phyloP scores from a whole-genome alignment of 805 yeast species.

The Peterozyma toletana region DNA sequence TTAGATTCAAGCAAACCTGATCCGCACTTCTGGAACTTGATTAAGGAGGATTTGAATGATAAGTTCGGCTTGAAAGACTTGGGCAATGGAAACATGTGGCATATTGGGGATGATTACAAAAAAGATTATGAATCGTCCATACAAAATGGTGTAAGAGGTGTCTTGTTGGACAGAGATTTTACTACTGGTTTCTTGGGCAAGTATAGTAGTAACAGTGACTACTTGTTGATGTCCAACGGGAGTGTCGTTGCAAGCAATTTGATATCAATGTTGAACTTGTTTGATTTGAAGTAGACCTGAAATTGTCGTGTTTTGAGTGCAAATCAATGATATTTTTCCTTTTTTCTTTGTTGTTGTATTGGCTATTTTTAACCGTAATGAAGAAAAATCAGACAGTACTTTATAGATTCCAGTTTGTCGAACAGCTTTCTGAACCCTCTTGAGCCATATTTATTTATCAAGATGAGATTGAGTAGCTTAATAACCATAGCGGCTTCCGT shows the following conservation, averaged over 20 bases:
- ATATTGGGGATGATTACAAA: conserved; percentile 55
- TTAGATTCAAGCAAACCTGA: conserved; percentile 48
- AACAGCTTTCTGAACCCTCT: no score
- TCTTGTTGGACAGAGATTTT: conserved; percentile 41
- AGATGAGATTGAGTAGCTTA: no score
- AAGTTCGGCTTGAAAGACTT: conserved; percentile 10
- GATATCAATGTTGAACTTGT: no score
- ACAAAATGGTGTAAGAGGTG: conserved; percentile 55
- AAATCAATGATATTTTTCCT: no score
- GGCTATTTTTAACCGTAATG: no score
- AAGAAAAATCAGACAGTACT: no score
- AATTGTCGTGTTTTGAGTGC: no score
- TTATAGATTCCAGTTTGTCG: no score
- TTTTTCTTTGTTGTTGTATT: no score
- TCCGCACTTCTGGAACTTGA: conserved; percentile 34
- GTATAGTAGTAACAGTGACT: not conserved
- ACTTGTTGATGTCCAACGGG: not conserved
- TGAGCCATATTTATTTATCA: no score
- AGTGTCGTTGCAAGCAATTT: not conserved
- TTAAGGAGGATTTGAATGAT: conserved; percentile 18
- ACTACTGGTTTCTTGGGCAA: conserved; percentile 12
- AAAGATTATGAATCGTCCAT: conserved; percentile 49
- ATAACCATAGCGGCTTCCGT: no score
- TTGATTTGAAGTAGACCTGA: no score
- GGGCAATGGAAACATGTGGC: conserved; percentile 35